Base-by-base conservation (phyloP, 2,329 filamentous ascomycete genomes). In the Calonectria hawksworthii region DNA sequence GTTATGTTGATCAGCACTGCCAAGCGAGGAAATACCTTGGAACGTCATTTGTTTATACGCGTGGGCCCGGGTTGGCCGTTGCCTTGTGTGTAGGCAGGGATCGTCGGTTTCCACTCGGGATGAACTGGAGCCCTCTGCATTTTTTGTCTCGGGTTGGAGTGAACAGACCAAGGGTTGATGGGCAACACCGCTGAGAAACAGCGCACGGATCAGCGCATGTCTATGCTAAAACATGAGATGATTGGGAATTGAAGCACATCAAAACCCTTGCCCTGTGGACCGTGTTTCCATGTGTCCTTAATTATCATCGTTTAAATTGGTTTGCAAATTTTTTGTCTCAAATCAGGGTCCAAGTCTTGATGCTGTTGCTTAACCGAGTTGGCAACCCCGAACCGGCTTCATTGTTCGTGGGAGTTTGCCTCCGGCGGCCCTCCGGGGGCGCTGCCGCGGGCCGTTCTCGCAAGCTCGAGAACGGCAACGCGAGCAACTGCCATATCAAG, bases 201-300 rank as follows among this genome's bases (percentile, higher is more conserved):
- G 54, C 36, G 56, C 56, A 61, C 56, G 38, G 56, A 61, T 61
- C 56, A 61, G 56, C 21, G 13, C 16, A 13, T 61, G 56, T 61
- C 56, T 38, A 61, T 61, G 56, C 56, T 38, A 61, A 59, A 54
- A 61, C 56, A 61, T 38, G 56, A 61, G 56, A 61, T 61, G 56
- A 61, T 61, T 38, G 56, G 23, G n/a, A 59, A 16, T 13, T 59
- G 54, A 59, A 23, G 32, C 54, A 59, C 13, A 36, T 26, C 32
- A 18, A 36, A 32, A 36, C 21, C 54, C 54, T 59, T 59, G 32
- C 32, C 32, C 54, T 21, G 54, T 59, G 54, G 14, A 5, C 54
- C 23, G 32, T n/a, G 18, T 26, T 52, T 26, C 23, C 50, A 52
- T 52, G 23, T 52, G 26, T 52, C 50, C 50, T 52, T 52, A 28